A percentile compares a stretch with the other conserved stretches of the same genome.
Conservation (phyloP, 345 rosid genomes). For the Acer yangbiense region DNA sequence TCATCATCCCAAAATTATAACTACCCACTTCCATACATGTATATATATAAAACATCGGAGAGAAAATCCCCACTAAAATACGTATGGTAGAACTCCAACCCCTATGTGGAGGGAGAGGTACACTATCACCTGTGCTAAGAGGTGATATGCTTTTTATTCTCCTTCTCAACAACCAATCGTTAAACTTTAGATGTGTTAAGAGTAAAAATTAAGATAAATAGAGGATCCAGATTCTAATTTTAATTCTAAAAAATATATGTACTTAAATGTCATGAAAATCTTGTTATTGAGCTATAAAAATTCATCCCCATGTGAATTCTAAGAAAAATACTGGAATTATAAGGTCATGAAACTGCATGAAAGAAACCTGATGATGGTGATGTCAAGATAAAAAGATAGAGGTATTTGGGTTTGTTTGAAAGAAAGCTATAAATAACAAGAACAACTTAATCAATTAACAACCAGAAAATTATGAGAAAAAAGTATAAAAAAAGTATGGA, state of each 20-base stretch:
- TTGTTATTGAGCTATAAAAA: neutral
- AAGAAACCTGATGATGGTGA: neutral
- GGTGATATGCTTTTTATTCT: too few relatives aligned
- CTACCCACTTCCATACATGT: slow-evolving; percentile 15
- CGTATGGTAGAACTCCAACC: too few relatives aligned
- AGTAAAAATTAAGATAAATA: too few relatives aligned
- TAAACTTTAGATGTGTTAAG: too few relatives aligned
- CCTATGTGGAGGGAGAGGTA: too few relatives aligned
- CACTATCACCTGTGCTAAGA: too few relatives aligned
- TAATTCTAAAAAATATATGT: too few relatives aligned
- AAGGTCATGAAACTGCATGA: neutral
- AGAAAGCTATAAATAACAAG: neutral
- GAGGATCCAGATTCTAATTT: too few relatives aligned
- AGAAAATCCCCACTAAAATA: too few relatives aligned
- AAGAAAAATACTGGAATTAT: neutral
- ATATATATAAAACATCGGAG: neutral
- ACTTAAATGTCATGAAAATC: too few relatives aligned
- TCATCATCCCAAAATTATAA: slow-evolving; percentile 5
- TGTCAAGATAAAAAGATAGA: too few relatives aligned
- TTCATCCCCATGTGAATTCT: neutral
- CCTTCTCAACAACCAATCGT: too few relatives aligned
- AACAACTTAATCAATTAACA: neutral
- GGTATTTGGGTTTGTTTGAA: neutral
- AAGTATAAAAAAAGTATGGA: neutral
- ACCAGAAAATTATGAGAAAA: neutral